phyloP scores from a whole-genome alignment of 164 flowering plant genomes.

The Umbilicus rupestris region DNA sequence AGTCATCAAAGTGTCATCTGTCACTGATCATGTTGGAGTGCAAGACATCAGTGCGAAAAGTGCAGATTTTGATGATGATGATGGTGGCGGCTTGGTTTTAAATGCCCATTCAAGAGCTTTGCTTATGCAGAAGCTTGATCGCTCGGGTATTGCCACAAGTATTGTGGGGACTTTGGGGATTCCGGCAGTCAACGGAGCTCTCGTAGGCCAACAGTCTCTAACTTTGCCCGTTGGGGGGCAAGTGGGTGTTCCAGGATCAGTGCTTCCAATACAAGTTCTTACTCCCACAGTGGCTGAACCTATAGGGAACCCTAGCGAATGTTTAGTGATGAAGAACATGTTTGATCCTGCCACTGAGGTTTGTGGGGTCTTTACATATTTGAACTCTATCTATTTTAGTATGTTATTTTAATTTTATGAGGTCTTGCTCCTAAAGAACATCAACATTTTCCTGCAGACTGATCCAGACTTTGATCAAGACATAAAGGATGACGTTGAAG shows the following conservation, averaged over 20 bases:
- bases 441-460: constrained; percentile 32
- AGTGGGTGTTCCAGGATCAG: constrained; percentile 30
- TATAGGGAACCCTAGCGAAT: constrained; percentile 66
- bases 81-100: constrained; percentile 87
- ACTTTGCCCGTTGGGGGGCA: constrained; percentile 32
- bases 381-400: not conserved
- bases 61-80: constrained; percentile 93
- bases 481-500: constrained; percentile 78
- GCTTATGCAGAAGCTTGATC: constrained; percentile 82
- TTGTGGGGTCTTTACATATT: constrained; percentile 7
- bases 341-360: constrained; percentile 93
- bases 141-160: constrained; percentile 65
- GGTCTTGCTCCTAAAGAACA: not conserved
- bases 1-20: constrained; percentile 78
- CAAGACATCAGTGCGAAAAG: constrained; percentile 53
- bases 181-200: not conserved
- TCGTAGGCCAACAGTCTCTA: not conserved
- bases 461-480: constrained; percentile 84
- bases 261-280: constrained; percentile 25
- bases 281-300: constrained; percentile 33
- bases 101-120: constrained; percentile 92
- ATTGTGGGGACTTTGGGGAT: constrained; percentile 31
- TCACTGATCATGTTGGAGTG: constrained; percentile 74
- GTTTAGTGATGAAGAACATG: constrained; percentile 76
- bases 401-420: not conserved